Percentiles rank a stretch among this genome's conserved stretches.
phyloP scores from a whole-genome alignment of 169 alveolate species.

The Ichthyophthirius multifiliis region DNA sequence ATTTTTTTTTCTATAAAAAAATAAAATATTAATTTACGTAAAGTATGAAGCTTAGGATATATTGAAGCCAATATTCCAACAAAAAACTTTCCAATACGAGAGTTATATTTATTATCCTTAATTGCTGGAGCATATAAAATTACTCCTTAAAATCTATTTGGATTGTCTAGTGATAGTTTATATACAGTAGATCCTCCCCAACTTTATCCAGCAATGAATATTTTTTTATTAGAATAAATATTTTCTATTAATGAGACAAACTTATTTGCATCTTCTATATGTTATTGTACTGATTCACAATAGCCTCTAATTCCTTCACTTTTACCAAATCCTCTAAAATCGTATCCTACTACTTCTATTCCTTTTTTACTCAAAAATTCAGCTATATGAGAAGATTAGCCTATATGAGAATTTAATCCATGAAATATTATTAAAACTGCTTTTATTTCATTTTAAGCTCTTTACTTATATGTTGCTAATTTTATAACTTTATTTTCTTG shows the following conservation, averaged over 20 bases:
- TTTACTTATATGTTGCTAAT: no score
- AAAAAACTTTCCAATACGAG: neutral
- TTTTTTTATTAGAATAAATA: neutral
- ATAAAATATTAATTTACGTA: neutral
- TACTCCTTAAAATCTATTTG: conserved; percentile 25
- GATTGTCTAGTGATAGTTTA: neutral
- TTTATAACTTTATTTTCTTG: no score
- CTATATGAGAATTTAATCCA: neutral
- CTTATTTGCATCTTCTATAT: conserved; percentile 7
- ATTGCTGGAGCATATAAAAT: conserved; percentile 32
- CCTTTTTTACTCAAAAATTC: neutral
- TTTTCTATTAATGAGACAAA: conserved; percentile 6
- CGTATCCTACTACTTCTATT: neutral
- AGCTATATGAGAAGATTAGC: neutral
- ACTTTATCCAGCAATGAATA: conserved; percentile 24
- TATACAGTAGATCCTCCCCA: conserved; percentile 37
- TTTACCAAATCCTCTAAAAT: conserved; percentile 14
- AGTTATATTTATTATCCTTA: neutral
- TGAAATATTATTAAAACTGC: neutral
- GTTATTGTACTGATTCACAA: neutral
- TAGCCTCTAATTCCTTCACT: conserved; percentile 39
- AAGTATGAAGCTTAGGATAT: neutral
- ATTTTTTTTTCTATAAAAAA: neutral
- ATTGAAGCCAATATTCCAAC: neutral
- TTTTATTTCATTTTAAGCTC: no score